Conservation (phyloP, 805 yeast species). For the Jamesozyma spencerorum region DNA sequence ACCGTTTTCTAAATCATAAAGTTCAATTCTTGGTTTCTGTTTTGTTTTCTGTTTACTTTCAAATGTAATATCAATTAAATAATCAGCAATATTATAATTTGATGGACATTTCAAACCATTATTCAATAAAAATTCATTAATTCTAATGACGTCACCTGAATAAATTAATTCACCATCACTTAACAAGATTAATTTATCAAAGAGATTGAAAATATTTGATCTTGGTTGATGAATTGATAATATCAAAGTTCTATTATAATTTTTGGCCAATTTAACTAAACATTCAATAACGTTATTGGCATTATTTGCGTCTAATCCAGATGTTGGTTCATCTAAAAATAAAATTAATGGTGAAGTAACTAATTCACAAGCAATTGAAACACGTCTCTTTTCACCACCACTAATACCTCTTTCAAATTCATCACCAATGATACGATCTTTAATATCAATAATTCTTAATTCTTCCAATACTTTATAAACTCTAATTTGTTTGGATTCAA, state of each 20-base stretch:
- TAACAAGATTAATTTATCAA: conserved; percentile 71
- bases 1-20: conserved; percentile 3
- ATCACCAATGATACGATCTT: conserved; percentile 80
- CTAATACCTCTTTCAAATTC: conserved; percentile 82
- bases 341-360: conserved; percentile 81
- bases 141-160: conserved; percentile 73
- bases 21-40: too few relatives aligned
- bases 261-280: conserved; percentile 67
- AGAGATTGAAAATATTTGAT: conserved; percentile 85
- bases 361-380: conserved; percentile 86
- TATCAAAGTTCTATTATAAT: conserved; percentile 76
- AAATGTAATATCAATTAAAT: conserved; percentile 81
- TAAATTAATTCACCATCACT: conserved; percentile 81
- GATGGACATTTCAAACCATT: conserved; percentile 77
- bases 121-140: conserved; percentile 63
- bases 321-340: conserved; percentile 87
- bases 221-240: conserved; percentile 97
- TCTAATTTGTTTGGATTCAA: conserved; percentile 59
- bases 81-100: conserved; percentile 92
- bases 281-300: conserved; percentile 87
- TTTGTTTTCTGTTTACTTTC: conserved; percentile 23
- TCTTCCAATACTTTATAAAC: conserved; percentile 82
- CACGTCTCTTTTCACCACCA: conserved; percentile 80
- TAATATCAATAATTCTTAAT: conserved; percentile 71
- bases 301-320: conserved; percentile 90